Evolutionary conservation across 1,284 basidiomycete genomes (phyloP).

Genomic region (Omphalotus olearius): DNA sequence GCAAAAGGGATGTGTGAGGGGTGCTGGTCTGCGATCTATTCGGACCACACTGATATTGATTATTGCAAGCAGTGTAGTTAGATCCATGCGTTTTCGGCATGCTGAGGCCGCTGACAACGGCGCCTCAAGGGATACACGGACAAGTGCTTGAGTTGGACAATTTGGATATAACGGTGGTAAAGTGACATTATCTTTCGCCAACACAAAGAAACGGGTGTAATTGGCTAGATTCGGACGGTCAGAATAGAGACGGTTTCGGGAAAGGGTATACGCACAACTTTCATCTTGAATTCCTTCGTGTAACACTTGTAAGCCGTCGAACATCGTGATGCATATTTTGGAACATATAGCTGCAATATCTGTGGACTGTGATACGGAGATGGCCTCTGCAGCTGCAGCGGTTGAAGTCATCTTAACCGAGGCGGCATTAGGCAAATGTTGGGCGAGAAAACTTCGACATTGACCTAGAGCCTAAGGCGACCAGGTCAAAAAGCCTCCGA

Average conservation of each 20-base stretch:
- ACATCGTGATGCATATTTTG: constrained; percentile 51
- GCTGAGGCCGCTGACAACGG: neutral
- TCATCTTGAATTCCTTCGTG: constrained; percentile 60
- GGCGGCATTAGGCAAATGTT: constrained; percentile 47
- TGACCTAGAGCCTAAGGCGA: constrained; percentile 67
- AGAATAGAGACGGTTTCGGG: neutral
- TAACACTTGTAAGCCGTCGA: constrained; percentile 53
- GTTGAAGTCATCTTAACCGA: constrained; percentile 61
- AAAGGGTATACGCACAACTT: constrained; percentile 36
- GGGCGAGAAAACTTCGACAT: constrained; percentile 54
- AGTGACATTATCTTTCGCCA: constrained; percentile 33
- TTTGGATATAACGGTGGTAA: constrained; percentile 18
- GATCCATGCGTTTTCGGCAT: constrained; percentile 4
- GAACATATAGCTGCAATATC: constrained; percentile 72
- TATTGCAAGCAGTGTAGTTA: constrained; percentile 1
- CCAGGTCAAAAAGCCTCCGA: neutral
- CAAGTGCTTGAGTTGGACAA: neutral
- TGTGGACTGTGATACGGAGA: constrained; percentile 35
- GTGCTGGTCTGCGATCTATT: constrained; percentile 61
- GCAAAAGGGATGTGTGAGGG: constrained; percentile 43
- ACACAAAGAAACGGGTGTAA: constrained; percentile 59
- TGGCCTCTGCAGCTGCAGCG: constrained; percentile 56
- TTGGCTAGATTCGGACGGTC: constrained; percentile 39
- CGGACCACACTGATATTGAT: constrained; percentile 30
- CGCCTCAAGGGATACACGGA: constrained; percentile 2